Evolutionary conservation across 345 rosid genomes (phyloP).

Genomic region (Leavenworthia alabamica): DNA sequence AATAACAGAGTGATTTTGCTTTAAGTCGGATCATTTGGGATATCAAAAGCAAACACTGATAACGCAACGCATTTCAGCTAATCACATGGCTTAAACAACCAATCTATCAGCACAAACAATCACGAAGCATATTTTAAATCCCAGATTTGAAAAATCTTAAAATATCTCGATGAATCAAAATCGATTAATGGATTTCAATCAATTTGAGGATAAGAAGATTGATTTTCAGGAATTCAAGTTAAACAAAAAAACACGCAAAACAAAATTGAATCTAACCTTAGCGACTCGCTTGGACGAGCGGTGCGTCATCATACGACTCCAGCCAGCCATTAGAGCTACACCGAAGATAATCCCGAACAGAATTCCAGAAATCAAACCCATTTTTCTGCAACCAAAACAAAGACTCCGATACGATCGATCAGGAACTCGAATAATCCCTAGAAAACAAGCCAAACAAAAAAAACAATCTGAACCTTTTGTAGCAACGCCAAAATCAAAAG

Average conservation of each 20-base stretch:
- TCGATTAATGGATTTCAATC: not conserved
- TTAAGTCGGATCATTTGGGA: not conserved
- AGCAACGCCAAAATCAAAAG: not conserved
- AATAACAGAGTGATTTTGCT: not conserved
- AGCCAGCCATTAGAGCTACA: constrained; percentile 84
- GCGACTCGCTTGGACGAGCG: constrained; percentile 77
- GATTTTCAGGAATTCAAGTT: not conserved
- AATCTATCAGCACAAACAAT: not conserved
- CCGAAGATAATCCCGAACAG: constrained; percentile 78
- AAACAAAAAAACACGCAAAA: not conserved
- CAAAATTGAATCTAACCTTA: constrained; percentile 43
- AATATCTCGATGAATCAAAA: not conserved
- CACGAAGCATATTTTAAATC: not conserved
- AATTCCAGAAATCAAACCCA: constrained; percentile 93
- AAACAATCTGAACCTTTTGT: constrained; percentile 9
- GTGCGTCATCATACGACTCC: constrained; percentile 89
- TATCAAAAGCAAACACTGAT: not conserved
- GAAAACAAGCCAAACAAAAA: not conserved
- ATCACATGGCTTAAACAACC: not conserved
- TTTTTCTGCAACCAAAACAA: constrained; percentile 34
- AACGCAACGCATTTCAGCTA: not conserved
- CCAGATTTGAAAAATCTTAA: not conserved
- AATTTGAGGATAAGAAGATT: not conserved
- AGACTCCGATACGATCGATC: not conserved
- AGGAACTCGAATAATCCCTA: not conserved